Conservation (phyloP, 2,329 filamentous ascomycete species). For the Hypocreales sp. region DNA sequence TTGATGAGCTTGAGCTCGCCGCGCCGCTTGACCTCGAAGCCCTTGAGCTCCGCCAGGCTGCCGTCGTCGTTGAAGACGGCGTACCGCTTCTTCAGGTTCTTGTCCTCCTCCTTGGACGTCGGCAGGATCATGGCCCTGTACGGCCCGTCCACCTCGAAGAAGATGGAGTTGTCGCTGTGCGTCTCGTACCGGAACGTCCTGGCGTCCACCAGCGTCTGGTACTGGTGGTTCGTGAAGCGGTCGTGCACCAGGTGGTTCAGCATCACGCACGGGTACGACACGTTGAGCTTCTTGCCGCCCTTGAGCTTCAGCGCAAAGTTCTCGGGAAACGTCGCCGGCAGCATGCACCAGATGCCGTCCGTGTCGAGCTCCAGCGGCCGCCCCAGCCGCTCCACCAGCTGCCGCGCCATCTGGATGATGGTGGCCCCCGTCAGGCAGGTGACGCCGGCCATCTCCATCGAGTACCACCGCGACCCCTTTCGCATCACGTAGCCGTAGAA, state of each 20-base stretch:
- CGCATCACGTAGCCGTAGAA: slow-evolving; percentile 99
- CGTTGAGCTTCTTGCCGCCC: slow-evolving; percentile 89
- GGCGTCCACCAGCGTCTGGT: slow-evolving; percentile 74
- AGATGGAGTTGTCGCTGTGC: slow-evolving; percentile 97
- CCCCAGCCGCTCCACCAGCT: slow-evolving; percentile 85
- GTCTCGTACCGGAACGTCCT: slow-evolving; percentile 83
- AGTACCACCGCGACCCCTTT: slow-evolving; percentile 98
- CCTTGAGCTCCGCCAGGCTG: slow-evolving; percentile 86
- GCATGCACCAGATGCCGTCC: slow-evolving; percentile 99
- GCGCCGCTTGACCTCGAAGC: slow-evolving; percentile 93
- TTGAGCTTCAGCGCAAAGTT: slow-evolving; percentile 91
- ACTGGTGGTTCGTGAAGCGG: slow-evolving; percentile 93
- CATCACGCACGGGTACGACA: slow-evolving; percentile 98
- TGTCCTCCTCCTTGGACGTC: slow-evolving; percentile 97
- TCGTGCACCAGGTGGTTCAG: slow-evolving; percentile 93
- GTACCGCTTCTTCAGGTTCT: slow-evolving; percentile 98
- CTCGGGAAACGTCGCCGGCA: slow-evolving; percentile 89
- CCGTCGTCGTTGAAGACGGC: slow-evolving; percentile 98
- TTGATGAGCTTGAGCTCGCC: slow-evolving; percentile 99
- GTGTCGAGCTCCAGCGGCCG: slow-evolving; percentile 90
- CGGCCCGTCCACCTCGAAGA: slow-evolving; percentile 96
- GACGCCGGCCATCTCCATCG: slow-evolving; percentile 97
- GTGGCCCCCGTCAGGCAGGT: slow-evolving; percentile 91
- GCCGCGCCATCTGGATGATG: slow-evolving; percentile 92
- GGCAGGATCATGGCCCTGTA: slow-evolving; percentile 96